These are phyloP conservation scores for Deinandra increscens DNA, from an alignment of 129 eudicot species.

Conservation along the genomic window DNA sequence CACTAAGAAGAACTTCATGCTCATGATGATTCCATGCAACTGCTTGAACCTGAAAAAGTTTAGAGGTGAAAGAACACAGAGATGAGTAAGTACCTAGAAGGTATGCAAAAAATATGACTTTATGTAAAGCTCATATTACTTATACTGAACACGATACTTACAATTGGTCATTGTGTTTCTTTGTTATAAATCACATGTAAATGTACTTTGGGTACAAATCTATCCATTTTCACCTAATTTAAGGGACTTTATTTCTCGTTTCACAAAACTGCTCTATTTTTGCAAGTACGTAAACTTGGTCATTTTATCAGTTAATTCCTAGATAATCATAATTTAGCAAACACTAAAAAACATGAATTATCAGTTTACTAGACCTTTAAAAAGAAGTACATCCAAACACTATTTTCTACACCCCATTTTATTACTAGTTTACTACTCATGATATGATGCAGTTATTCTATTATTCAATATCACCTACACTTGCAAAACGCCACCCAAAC, in stretches of 20 bases:
- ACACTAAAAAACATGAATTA: neutral
- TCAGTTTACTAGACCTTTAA: neutral
- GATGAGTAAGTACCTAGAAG: constrained; percentile 2
- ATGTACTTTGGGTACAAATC: neutral
- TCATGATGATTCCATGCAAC: constrained; percentile 82
- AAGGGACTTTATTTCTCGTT: neutral
- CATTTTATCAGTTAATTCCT: neutral
- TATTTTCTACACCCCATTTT: neutral
- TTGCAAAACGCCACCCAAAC: neutral
- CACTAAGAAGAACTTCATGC: constrained; percentile 83
- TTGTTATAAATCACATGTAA: neutral
- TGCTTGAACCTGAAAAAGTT: constrained; percentile 74
- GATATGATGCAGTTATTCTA: neutral
- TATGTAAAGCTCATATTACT: neutral
- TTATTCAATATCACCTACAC: neutral
- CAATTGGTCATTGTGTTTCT: neutral
- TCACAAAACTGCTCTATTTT: neutral
- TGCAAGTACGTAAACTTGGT: neutral
- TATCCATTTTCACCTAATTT: neutral
- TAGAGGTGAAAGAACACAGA: neutral
- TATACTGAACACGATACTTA: neutral
- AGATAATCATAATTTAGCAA: neutral
- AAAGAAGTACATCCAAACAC: neutral
- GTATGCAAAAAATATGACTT: neutral
- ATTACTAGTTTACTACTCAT: neutral